These are phyloP conservation scores for Phytophthora pluvialis DNA, from an alignment of 352 stramenopile species.

Conservation along the genomic window DNA sequence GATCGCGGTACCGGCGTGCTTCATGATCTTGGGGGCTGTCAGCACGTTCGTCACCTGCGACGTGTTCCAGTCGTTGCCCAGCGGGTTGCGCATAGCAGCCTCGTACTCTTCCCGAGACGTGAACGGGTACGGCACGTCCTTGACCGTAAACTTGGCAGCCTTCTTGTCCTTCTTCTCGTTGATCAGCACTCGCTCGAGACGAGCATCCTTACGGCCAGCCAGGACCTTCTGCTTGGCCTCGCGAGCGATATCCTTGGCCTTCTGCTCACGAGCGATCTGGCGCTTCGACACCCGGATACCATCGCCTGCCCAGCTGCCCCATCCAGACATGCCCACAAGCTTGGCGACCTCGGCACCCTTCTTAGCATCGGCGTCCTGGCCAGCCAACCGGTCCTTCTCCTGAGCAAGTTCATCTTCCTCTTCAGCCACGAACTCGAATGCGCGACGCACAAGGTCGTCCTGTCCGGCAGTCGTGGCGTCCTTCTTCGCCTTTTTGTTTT, in stretches of 20 bases:
- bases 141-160: conserved; percentile 78
- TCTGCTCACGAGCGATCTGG: conserved; percentile 85
- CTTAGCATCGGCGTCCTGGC: conserved; percentile 71
- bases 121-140: conserved; percentile 98
- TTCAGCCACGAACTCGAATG: conserved; percentile 94
- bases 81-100: conserved; percentile 94
- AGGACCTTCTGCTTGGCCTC: conserved; percentile 79
- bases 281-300: conserved; percentile 78
- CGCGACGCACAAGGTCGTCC: conserved; percentile 94
- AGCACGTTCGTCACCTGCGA: conserved; percentile 89
- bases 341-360: conserved; percentile 81
- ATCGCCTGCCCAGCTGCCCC: conserved; percentile 91
- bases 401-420: conserved; percentile 94
- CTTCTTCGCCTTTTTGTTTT: conserved; percentile 49
- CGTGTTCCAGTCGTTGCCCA: conserved; percentile 96
- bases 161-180: conserved; percentile 93
- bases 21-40: conserved; percentile 95
- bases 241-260: conserved; percentile 71
- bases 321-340: conserved; percentile 88
- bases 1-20: conserved; percentile 93
- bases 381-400: conserved; percentile 90
- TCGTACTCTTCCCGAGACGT: conserved; percentile 98
- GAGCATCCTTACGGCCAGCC: conserved; percentile 71
- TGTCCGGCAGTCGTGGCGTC: conserved; percentile 56
- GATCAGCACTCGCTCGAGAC: conserved; percentile 77